Conservation (phyloP, 2,329 filamentous ascomycete species). For the Trichophyton rubrum region DNA sequence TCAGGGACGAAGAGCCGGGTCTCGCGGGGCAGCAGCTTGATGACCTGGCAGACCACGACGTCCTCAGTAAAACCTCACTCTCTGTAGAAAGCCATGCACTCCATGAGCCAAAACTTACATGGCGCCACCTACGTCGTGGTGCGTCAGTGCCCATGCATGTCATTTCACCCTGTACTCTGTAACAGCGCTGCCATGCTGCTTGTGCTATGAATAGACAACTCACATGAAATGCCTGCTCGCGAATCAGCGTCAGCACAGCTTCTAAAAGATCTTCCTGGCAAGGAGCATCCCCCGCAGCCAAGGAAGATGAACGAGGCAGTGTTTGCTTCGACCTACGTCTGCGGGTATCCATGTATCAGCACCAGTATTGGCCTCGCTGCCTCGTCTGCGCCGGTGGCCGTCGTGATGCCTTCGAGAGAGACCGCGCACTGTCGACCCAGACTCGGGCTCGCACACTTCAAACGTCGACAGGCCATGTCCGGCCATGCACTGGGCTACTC, state of each 20-base stretch:
- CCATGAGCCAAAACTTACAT: conserved; percentile 6
- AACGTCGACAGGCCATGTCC: conserved; percentile 8
- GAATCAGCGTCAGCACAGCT: neutral
- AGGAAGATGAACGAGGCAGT: neutral
- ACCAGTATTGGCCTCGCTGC: conserved; percentile 7
- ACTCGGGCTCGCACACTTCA: conserved; percentile 1
- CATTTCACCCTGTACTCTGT: neutral
- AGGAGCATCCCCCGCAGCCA: neutral
- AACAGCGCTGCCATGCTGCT: neutral
- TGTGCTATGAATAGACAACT: neutral
- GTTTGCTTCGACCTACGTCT: conserved; percentile 7
- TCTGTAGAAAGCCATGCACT: neutral
- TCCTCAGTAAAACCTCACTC: conserved; percentile 7
- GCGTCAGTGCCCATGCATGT: conserved; percentile 4
- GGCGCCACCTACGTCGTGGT: conserved; percentile 8
- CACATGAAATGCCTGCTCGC: conserved; percentile 4
- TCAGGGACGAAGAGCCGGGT: conserved; percentile 38
- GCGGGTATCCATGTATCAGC: conserved; percentile 12
- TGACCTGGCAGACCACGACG: conserved; percentile 14
- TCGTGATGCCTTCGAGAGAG: conserved; percentile 6
- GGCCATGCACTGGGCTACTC: conserved; percentile 5
- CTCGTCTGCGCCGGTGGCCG: neutral
- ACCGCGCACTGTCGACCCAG: conserved; percentile 7
- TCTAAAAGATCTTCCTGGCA: too few species aligned
- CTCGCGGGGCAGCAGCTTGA: conserved; percentile 27